These are phyloP conservation scores for Ajuga reptans DNA, from an alignment of 305 asterid genomes.

Conservation along the genomic window DNA sequence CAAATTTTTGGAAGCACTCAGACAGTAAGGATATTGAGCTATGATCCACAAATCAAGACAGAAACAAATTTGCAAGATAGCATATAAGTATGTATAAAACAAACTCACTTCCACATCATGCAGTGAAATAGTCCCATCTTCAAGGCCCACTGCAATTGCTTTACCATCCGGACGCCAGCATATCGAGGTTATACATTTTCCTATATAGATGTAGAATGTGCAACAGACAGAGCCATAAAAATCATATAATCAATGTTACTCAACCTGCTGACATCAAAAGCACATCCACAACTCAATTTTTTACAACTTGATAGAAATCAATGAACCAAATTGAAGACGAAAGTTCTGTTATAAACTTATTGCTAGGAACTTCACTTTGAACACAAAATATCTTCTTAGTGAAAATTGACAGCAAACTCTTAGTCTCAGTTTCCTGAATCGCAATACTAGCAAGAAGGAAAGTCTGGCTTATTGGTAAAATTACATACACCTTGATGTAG, in stretches of 20 bases:
- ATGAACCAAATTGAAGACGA: neutral
- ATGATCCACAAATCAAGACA: neutral
- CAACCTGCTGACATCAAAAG: neutral
- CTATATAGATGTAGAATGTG: slow-evolving; percentile 27
- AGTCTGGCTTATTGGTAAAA: neutral
- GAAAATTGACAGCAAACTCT: neutral
- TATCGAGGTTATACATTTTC: slow-evolving; percentile 70
- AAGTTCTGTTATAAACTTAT: neutral
- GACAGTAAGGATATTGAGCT: neutral
- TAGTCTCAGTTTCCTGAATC: neutral
- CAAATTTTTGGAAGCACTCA: neutral
- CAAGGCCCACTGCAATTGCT: slow-evolving; percentile 85
- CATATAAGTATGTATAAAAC: neutral
- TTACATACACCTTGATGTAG: neutral
- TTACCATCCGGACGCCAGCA: slow-evolving; percentile 99
- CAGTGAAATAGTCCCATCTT: slow-evolving; percentile 75
- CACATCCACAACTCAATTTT: neutral
- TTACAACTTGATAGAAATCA: neutral
- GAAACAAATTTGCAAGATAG: slow-evolving; percentile 9
- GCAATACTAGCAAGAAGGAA: neutral
- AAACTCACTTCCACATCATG: slow-evolving; percentile 89
- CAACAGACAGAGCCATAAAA: neutral
- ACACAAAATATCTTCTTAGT: neutral
- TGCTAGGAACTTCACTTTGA: neutral
- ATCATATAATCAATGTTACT: neutral